Percentiles rank a stretch among this genome's conserved stretches.
Evolutionary conservation across 352 stramenopile genomes (phyloP).

Genomic region (Globisporangium perplexum): DNA sequence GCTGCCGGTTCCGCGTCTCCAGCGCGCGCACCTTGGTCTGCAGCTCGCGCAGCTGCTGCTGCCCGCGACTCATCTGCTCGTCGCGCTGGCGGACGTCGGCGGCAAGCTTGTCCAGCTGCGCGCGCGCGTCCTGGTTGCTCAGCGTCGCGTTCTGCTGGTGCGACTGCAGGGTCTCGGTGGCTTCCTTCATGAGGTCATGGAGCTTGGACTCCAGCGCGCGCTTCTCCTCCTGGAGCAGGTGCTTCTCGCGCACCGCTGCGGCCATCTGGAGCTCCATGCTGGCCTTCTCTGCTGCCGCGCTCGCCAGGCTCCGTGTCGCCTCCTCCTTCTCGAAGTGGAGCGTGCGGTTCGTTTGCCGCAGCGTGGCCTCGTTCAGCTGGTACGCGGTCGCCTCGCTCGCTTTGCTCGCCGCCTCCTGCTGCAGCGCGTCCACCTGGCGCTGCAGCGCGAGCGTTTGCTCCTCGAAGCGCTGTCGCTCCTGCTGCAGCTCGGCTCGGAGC

Average conservation of each 20-base stretch:
- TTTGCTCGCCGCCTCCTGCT: conserved; percentile 33
- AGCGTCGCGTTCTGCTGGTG: conserved; percentile 40
- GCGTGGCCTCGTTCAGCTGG: conserved; percentile 32
- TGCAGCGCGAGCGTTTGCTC: conserved; percentile 47
- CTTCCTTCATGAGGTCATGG: conserved; percentile 43
- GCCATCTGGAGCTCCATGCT: conserved; percentile 44
- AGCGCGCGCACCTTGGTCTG: conserved; percentile 21
- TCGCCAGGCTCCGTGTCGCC: conserved; percentile 36
- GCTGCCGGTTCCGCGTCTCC: conserved; percentile 26
- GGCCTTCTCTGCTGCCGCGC: conserved; percentile 42
- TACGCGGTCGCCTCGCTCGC: conserved; percentile 39
- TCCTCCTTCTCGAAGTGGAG: conserved; percentile 64
- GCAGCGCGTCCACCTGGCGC: conserved; percentile 32
- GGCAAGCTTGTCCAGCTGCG: conserved; percentile 33
- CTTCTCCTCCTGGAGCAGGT: conserved; percentile 33
- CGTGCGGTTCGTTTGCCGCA: conserved; percentile 41
- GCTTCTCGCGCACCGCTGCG: conserved; percentile 24
- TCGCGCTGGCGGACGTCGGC: conserved; percentile 34
- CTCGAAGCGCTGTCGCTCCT: conserved; percentile 55
- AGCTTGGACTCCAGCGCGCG: conserved; percentile 36
- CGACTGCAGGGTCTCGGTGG: conserved; percentile 37
- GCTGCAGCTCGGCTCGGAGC: conserved; percentile 34
- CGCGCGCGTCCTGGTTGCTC: conserved; percentile 33
- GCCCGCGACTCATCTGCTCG: conserved; percentile 38
- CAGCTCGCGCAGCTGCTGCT: conserved; percentile 30